Percentiles rank a stretch among this genome's conserved stretches.
Conservation (phyloP, 2,329 filamentous ascomycete genomes). For the Cladosporium sp. region DNA sequence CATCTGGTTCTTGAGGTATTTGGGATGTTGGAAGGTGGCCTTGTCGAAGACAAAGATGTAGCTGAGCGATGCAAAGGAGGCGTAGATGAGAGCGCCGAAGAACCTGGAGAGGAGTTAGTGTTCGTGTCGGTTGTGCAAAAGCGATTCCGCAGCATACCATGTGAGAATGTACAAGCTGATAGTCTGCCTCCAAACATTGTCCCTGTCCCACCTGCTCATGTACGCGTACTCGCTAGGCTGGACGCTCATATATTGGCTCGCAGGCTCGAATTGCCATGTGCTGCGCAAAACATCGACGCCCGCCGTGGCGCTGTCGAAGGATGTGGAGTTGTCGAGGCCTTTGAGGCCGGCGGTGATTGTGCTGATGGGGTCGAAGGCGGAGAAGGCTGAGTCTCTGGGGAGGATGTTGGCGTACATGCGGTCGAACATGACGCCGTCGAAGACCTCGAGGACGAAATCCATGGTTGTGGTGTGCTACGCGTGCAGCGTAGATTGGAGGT, state of each 20-base stretch:
- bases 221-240: constrained; percentile 75
- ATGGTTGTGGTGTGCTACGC: constrained; percentile 52
- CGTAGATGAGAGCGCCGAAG: constrained; percentile 83
- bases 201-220: constrained; percentile 72
- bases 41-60: constrained; percentile 93
- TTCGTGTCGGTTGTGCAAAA: not conserved
- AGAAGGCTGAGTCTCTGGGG: constrained; percentile 56
- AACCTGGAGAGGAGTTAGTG: constrained; percentile 57
- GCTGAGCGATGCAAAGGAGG: constrained; percentile 76
- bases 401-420: constrained; percentile 70
- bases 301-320: constrained; percentile 20
- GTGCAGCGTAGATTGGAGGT: not conserved
- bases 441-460: constrained; percentile 87
- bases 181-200: constrained; percentile 74
- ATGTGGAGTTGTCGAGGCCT: constrained; percentile 51
- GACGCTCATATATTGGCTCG: constrained; percentile 68
- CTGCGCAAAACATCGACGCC: constrained; percentile 23
- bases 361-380: constrained; percentile 54
- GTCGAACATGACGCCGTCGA: constrained; percentile 81
- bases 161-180: constrained; percentile 79
- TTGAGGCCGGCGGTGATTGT: constrained; percentile 52
- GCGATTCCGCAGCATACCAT: constrained; percentile 60
- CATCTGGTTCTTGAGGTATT: constrained; percentile 93
- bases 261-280: constrained; percentile 65
- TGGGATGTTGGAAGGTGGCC: constrained; percentile 81